Base-by-base conservation (phyloP, 1,139 yeast species). In the Sporopachydermia cereana region DNA sequence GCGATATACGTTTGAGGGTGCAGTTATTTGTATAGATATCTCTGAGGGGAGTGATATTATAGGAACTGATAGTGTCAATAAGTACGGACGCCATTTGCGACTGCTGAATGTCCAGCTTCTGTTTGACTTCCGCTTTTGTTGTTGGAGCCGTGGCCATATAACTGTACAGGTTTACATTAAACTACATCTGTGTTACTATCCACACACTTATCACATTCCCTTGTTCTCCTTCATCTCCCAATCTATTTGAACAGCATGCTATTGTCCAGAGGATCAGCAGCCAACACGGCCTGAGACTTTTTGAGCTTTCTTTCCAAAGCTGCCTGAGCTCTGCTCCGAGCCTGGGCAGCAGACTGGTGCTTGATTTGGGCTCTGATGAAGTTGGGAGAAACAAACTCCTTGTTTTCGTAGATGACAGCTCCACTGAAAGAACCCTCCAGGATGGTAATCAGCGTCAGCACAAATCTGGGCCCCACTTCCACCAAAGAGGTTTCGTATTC, bases 391-490 rank as follows among this genome's bases (percentile, higher is more conserved):
- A 91, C 96, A 63, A 85, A 91, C 65, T 91, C 94, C 71, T 85
- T 89, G 70, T 91, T 91, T 61, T 91, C 98, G 67, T 85, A 91
- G 53, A 91, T 86, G 72, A 91, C 88, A 51, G 98, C 96, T 21
- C 99, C 98, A 47, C 96, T 94, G 58, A 91, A 93, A 2, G 97
- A 86, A 44, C 98, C 99, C 66, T 91, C 98, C 53, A 91, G 73
- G 45, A 91, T 80, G 50, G 95, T 82, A 54, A 91, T 89, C 54
- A 84, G 79, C 2, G 98, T 91, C 68, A 93, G 73, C 34, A 93
- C 97, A 55, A 89, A 81, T 61, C 99, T 77, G 46, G 99, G 99
- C 2, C 99, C 99, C 55, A 91, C 88, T 69, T 91, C 99, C 50
- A 93, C 84, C 57, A 91, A 71, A 30, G 84, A 77, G 50, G 84